Base-by-base conservation (phyloP, 345 rosid genomes). In the Rubroshorea leprosula region DNA sequence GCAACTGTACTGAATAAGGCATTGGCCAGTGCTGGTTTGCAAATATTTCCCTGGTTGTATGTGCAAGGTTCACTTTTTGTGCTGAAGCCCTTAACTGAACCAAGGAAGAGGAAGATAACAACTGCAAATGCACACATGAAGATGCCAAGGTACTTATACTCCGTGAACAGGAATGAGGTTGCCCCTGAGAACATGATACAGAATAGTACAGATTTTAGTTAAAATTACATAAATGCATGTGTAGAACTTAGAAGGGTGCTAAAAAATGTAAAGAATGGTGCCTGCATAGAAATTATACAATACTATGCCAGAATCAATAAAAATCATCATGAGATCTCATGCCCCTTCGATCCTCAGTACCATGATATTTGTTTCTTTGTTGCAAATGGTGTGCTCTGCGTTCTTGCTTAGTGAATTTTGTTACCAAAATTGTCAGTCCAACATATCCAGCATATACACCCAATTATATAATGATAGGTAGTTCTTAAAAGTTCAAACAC, bases 21-120 rank as follows among this genome's bases (percentile, higher is more conserved):
- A 50, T 83, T 83, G 58, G 84, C 90, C 38, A 84, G 83, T 60
- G 90, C 86, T 48, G 90, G 90, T 70, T 84, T 84, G 74, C 90
- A 84, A 58, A 20, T 60, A 74, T 73, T 84, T 20, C 50, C 43
- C 27, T 47, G 48, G 35, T 81, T 81, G 53, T 71, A 77, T 8
- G 72, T 79, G 76, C 90, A 84, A 64, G 81, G 74, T 63, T 77
- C 83, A 65, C 77, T 64, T 60, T 71, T 75, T 17, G 85, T 81
- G 75, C 79, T 78, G 56, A 78, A 78, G 24, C 83, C 77, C 62
- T 78, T 79, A 25, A 78, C 83, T 13, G 83, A 78, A 22, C 80
- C 83, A 50, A 78, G 80, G 78, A 75, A 75, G 52, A 74, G 23
- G 43, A 75, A 78, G 31, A 78, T 72, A 55, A 78, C 62, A 55